Evolutionary conservation across 2,329 filamentous ascomycete species (phyloP).

Genomic region (Alternaria gansuensis): DNA sequence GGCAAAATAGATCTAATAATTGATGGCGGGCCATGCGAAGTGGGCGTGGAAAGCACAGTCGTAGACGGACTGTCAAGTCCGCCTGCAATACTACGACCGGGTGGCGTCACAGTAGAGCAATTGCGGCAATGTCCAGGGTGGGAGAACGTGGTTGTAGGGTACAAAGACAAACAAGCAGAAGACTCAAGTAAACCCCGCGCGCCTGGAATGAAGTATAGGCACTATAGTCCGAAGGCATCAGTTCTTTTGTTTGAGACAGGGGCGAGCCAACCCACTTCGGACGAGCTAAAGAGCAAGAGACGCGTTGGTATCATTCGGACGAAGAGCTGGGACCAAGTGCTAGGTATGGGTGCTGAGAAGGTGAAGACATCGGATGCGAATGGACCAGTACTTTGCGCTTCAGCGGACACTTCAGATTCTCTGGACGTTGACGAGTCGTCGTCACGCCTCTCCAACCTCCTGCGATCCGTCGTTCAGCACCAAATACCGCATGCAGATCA

Average conservation of each 20-base stretch:
- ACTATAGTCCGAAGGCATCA: conserved; percentile 90
- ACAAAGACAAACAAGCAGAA: conserved; percentile 75
- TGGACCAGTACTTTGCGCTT: conserved; percentile 24
- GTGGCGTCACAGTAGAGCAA: conserved; percentile 84
- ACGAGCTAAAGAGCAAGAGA: conserved; percentile 42
- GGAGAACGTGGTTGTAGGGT: conserved; percentile 79
- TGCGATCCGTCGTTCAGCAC: conserved; percentile 49
- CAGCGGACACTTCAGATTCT: conserved; percentile 1
- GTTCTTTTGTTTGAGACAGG: conserved; percentile 82
- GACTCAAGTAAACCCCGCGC: conserved; percentile 73
- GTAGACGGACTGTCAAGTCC: conserved; percentile 87
- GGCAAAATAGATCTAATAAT: conserved; percentile 86
- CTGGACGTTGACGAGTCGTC: background rate
- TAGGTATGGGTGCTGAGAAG: conserved; percentile 26
- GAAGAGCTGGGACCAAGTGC: conserved; percentile 36
- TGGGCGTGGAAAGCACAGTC: conserved; percentile 96
- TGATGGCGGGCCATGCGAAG: conserved; percentile 84
- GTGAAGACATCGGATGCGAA: conserved; percentile 7
- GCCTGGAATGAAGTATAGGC: conserved; percentile 98
- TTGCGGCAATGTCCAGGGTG: conserved; percentile 78
- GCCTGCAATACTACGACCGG: conserved; percentile 83
- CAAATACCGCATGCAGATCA: conserved; percentile 43
- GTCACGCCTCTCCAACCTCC: conserved; percentile 40
- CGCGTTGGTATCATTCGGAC: conserved; percentile 55
- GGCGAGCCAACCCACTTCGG: conserved; percentile 40